Base-by-base conservation (phyloP, 2,329 filamentous ascomycete genomes). In the Rhynchosporium secalis region DNA sequence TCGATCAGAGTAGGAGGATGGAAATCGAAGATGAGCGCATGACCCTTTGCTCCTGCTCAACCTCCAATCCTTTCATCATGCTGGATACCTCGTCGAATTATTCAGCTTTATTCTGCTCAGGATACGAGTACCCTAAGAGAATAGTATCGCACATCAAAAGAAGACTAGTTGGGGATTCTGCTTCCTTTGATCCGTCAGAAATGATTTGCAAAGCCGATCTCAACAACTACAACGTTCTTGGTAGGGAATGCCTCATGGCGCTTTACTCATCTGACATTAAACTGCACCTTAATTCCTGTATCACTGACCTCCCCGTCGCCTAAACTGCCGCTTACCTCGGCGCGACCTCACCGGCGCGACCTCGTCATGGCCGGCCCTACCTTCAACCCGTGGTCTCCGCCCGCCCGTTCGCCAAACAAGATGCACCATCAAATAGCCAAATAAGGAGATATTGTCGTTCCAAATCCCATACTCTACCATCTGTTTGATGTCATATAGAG, bases 381-480 rank as follows among this genome's bases (percentile, higher is more conserved):
- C 46, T 2, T 48, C 13, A 8, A 10, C 4, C 52, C 38, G 12
- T 29, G 5, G 2, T 8, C 28, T 12, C 54, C 10, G 28, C 15
- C 26, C 8, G 1, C 40, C 1, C 8, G n/a, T 5, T 38, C 6
- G 6, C 2, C 9, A 29, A 12, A 28, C n/a, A 9, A 26, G 10
- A 2, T 13, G 2, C 51, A 10, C 7, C 51, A 13, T 28, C 9
- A 45, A 26, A 9, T 45, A 56, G 5, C 6, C 26, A 56, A 56
- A 56, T 56, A 45, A 56, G 28, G 9, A n/a, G 4, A n/a, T 45
- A 20, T 9, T 12, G 3, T 5, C 41, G 45, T 36, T 26, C 4
- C 15, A 56, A 56, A 28, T 40, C 40, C 28, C 12, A 33, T 56
- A 56, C 54, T 56, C 54, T 56, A 56, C 38, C 40, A 43, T 46